A percentile compares a stretch with the other conserved stretches of the same genome.
Evolutionary conservation across 1,284 basidiomycete genomes (phyloP).

Genomic region (Meira nashicola): DNA sequence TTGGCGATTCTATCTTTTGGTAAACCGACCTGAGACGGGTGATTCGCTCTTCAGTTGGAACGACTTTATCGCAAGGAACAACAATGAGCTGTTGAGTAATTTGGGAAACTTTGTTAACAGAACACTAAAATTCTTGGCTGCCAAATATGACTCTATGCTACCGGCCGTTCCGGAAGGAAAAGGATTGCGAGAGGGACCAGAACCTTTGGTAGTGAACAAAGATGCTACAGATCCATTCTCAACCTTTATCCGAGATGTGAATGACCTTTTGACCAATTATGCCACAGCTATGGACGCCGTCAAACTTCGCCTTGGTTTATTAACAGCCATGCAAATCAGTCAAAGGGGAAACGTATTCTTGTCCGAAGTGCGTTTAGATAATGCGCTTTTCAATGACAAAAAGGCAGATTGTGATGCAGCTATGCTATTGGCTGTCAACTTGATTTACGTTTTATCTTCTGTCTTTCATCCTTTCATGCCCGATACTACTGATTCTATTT

Average conservation of each 20-base stretch:
- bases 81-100: constrained; percentile 90
- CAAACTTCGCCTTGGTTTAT: constrained; percentile 80
- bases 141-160: constrained; percentile 75
- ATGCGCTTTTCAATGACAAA: constrained; percentile 74
- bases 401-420: constrained; percentile 84
- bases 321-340: constrained; percentile 83
- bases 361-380: constrained; percentile 84
- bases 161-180: constrained; percentile 52
- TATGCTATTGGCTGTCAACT: constrained; percentile 77
- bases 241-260: constrained; percentile 72
- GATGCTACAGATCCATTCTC: constrained; percentile 22
- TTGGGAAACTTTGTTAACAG: constrained; percentile 99
- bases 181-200: constrained; percentile 23
- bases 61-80: constrained; percentile 89
- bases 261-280: constrained; percentile 74
- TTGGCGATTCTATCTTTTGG: constrained; percentile 94
- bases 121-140: constrained; percentile 76
- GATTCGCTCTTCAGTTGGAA: constrained; percentile 97
- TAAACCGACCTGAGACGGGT: constrained; percentile 84
- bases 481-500: constrained; percentile 72
- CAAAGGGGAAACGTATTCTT: constrained; percentile 90
- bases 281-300: constrained; percentile 83
- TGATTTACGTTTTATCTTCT: constrained; percentile 84
- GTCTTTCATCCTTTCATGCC: constrained; percentile 97
- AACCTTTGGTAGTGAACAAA: constrained; percentile 54